Percentiles rank a stretch among this genome's conserved stretches.
phyloP scores from a whole-genome alignment of 2,329 filamentous ascomycete species.

The Aphanocladium album region DNA sequence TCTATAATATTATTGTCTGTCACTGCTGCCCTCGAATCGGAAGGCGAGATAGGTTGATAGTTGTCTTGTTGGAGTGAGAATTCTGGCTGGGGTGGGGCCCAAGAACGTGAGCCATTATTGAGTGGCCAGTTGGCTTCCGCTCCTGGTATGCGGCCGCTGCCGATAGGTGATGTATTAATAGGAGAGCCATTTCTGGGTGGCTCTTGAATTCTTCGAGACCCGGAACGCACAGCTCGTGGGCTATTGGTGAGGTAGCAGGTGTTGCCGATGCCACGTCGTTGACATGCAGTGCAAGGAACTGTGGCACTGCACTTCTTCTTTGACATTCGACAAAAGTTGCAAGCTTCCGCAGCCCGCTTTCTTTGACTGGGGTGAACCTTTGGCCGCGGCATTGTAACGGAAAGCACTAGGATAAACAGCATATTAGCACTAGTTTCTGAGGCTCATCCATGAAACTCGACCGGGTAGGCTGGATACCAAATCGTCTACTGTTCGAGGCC shows the following conservation, averaged over 20 bases:
- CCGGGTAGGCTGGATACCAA: too few species aligned
- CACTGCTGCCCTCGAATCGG: conserved; percentile 11
- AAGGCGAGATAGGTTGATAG: conserved; percentile 15
- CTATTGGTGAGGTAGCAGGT: conserved; percentile 3
- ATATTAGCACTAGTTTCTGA: background rate
- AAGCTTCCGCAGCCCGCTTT: conserved; percentile 44
- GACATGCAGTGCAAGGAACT: conserved; percentile 43
- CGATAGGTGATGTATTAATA: background rate
- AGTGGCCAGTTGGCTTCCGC: background rate
- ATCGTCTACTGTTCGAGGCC: too few species aligned
- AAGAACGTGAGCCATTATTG: background rate
- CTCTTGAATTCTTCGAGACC: background rate
- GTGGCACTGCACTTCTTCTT: conserved; percentile 48
- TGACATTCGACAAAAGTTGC: conserved; percentile 40
- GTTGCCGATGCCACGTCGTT: conserved; percentile 34
- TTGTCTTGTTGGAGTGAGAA: background rate
- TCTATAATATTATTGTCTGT: background rate
- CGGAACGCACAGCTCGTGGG: background rate
- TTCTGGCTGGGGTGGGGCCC: background rate
- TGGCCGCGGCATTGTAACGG: conserved; percentile 43
- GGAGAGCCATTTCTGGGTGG: background rate
- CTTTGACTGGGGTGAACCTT: conserved; percentile 45
- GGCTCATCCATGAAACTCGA: background rate
- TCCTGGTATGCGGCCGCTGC: background rate
- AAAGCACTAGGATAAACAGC: background rate